phyloP scores from a whole-genome alignment of 306 rosid species.

The Alnus glutinosa region DNA sequence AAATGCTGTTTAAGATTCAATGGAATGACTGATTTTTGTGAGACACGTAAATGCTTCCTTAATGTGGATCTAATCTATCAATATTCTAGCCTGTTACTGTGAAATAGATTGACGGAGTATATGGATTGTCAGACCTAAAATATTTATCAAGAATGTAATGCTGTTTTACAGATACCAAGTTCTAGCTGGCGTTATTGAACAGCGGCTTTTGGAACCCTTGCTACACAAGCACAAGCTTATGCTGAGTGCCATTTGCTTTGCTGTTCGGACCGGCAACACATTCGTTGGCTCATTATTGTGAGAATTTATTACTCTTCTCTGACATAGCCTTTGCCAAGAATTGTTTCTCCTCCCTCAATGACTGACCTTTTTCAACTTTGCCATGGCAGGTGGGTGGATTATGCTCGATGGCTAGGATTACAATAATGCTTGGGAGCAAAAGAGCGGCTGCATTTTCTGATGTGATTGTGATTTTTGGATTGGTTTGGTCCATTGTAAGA shows the following conservation, averaged over 20 bases:
- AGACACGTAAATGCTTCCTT: neutral
- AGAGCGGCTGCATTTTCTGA: constrained; percentile 14
- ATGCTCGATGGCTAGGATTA: constrained; percentile 81
- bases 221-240: constrained; percentile 77
- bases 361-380: constrained; percentile 23
- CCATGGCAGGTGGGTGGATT: constrained; percentile 83
- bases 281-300: constrained; percentile 84
- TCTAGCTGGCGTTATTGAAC: constrained; percentile 77
- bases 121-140: neutral
- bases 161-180: constrained; percentile 65
- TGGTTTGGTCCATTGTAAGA: constrained; percentile 25
- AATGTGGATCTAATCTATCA: neutral
- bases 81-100: constrained; percentile 5
- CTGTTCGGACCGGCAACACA: constrained; percentile 81
- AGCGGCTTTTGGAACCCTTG: constrained; percentile 77
- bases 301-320: constrained; percentile 25
- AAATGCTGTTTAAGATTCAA: neutral
- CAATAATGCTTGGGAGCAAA: constrained; percentile 46
- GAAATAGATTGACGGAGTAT: constrained; percentile 8
- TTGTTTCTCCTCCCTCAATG: neutral
- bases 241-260: constrained; percentile 73
- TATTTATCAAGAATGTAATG: constrained; percentile 13
- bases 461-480: constrained; percentile 23
- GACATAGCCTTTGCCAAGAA: neutral
- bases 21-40: neutral